Evolutionary conservation across 495 filamentous ascomycete species (phyloP), one percentile per base, ranked within the genome.

Genomic region (Xylaria grammica): DNA sequence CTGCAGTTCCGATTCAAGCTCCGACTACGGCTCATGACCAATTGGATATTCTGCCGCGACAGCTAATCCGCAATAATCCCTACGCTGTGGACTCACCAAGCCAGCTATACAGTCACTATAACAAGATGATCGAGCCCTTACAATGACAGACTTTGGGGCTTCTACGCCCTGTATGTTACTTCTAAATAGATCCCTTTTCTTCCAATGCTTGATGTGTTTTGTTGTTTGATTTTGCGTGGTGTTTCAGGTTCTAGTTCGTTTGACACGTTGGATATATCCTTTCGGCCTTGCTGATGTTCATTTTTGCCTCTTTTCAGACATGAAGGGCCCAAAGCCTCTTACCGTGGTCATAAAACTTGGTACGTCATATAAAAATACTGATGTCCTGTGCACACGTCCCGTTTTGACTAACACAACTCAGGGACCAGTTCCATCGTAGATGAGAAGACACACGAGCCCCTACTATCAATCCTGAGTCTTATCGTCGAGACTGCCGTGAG

Each of bases 341-440:
- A 93, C 90, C 44, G 88, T 97, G 62, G 94, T 97, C 69, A 97
- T 97, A 67, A 97, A 97, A 79, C 82, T 97, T 66, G 94, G 94
- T 97, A 82, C 80, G 88, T 77, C 61, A 45, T 64, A 52, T 32
- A 17, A 38, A 60, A 1, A 55, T 55, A 17, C 52, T 11, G 24
- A 15, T 26, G 30, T 22, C 20, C 36, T 7, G 8, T 45, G 13
- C 17, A 19, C 8, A 17, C 24, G 26, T 34, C 4, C 11, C 3
- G 27, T 4, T 13, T 63, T 22, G 29, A 44, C 53, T 58, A 26
- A 64, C 53, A 22, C 4, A 1, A 22, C 48, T n/a, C 62, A 99
- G 95, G 95, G 67, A 97, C 95, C 26, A 97, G 93, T 78, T 99
- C 95, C 15, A 97, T 99, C 67, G 95, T 98, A 54, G 91, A 97